phyloP scores from a whole-genome alignment of 148 eudicot genomes.

The Silene conica region DNA sequence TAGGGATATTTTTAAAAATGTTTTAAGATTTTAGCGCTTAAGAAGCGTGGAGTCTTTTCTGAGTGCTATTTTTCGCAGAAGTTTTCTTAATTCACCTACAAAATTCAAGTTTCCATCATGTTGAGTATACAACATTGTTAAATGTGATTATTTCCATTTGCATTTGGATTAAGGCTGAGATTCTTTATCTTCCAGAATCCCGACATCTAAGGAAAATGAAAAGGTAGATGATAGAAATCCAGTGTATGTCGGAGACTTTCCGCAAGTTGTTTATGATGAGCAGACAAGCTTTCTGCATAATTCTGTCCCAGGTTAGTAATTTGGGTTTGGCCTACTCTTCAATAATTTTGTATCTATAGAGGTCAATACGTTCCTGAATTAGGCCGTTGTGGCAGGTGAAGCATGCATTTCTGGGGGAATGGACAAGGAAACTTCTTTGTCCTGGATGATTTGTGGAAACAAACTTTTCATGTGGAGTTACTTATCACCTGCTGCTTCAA shows the following conservation, averaged over 20 bases:
- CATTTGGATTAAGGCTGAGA: constrained; percentile 9
- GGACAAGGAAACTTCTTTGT: constrained; percentile 74
- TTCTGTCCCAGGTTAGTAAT: constrained; percentile 49
- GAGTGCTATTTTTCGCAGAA: not conserved
- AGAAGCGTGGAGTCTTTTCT: not conserved
- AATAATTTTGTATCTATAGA: constrained; percentile 1
- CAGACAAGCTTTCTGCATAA: constrained; percentile 46
- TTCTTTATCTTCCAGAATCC: constrained; percentile 41
- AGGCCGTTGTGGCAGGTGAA: constrained; percentile 45
- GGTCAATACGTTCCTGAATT: not conserved
- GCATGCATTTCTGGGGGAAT: constrained; percentile 70
- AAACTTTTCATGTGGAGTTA: constrained; percentile 79
- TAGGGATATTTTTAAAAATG: not conserved
- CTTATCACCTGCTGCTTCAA: constrained; percentile 68
- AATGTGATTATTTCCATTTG: not conserved
- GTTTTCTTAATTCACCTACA: not conserved
- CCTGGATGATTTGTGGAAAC: constrained; percentile 79
- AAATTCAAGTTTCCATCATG: not conserved
- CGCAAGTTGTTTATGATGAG: constrained; percentile 79
- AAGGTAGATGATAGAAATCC: constrained; percentile 54
- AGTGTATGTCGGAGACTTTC: constrained; percentile 85
- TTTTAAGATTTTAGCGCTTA: not conserved
- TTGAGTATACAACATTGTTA: not conserved
- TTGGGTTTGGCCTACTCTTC: not conserved
- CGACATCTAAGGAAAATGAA: constrained; percentile 57